Base-by-base conservation (phyloP, 495 filamentous ascomycete genomes). In the Aspergillus hancockii region DNA sequence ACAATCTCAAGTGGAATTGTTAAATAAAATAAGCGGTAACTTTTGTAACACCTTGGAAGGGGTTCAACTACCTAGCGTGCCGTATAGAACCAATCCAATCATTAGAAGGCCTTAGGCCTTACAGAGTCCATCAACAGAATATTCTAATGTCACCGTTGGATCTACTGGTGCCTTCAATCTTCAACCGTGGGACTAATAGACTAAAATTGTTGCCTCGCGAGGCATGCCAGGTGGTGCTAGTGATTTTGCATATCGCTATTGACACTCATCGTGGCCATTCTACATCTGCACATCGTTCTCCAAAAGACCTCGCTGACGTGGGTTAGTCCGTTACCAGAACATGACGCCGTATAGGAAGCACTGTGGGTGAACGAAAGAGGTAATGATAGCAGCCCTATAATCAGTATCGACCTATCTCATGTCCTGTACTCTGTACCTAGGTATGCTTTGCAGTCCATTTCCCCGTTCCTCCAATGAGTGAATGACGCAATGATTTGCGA, bases 331-430 rank as follows among this genome's bases (percentile, higher is more conserved):
- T 45, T 19, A 21, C 43, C 8, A 23, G 43, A 47, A 23, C 13
- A 47, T 41, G 38, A 41, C 13, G 5, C 38, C n/a, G 16, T 28
- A n/a, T 3, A 16, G 2, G 16, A 23, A 8, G 43, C 19, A 23
- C 12, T 22, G 19, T 4, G n/a, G 51, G 51, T 41, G 51, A 41
- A 31, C 31, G 18, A 53, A 53, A 53, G 32, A 23, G 51, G 51
- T 23, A 53, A 41, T 30, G 31, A 36, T 22, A 18, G n/a, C 51
- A 40, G 31, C 22, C 30, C 18, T 21, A 36, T 4, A 18, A 40
- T 7, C 3, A 25, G 7, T 41, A 21, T 1, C 40, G 25, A 40
- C 31, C n/a, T 1, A 23, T 49, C 46, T 25, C 46, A 8, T 36
- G 34, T 36, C 4, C 8, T 36, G 34, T 6, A 41, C 16, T 18